phyloP scores from a whole-genome alignment of 371 early-diverging fungal genomes.

The Lichtheimia ramosa region DNA sequence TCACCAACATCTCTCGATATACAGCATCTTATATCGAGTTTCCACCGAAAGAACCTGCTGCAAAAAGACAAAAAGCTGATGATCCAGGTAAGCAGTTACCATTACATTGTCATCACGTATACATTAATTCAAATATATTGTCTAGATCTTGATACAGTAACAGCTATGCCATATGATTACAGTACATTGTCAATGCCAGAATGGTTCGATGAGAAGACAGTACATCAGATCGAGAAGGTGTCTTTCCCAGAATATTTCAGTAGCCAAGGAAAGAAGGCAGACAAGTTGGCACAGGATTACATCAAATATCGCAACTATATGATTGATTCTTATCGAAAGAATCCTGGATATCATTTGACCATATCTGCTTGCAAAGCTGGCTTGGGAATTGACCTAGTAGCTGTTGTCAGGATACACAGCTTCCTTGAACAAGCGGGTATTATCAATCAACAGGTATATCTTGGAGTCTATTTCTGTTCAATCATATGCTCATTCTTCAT shows the following conservation, averaged over 20 bases:
- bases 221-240: constrained; percentile 86
- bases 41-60: not conserved
- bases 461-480: not conserved
- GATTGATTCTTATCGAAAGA: constrained; percentile 89
- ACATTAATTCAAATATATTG: not conserved
- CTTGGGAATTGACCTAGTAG: constrained; percentile 90
- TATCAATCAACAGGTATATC: constrained; percentile 90
- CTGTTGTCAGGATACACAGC: constrained; percentile 91
- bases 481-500: not conserved
- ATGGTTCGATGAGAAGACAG: constrained; percentile 82
- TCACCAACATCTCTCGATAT: constrained; percentile 61
- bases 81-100: constrained; percentile 2
- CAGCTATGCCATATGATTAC: constrained; percentile 26
- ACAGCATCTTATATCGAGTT: constrained; percentile 36
- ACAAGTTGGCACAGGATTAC: constrained; percentile 85
- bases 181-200: constrained; percentile 12
- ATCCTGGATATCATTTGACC: constrained; percentile 91
- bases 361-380: constrained; percentile 92
- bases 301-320: constrained; percentile 91
- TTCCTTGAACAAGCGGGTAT: constrained; percentile 97
- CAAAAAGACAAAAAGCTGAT: constrained; percentile 5
- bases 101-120: not conserved
- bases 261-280: constrained; percentile 60
- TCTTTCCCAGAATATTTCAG: constrained; percentile 94
- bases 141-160: not conserved